Conservation (phyloP, 345 rosid genomes). For the Toxicodendron radicans region DNA sequence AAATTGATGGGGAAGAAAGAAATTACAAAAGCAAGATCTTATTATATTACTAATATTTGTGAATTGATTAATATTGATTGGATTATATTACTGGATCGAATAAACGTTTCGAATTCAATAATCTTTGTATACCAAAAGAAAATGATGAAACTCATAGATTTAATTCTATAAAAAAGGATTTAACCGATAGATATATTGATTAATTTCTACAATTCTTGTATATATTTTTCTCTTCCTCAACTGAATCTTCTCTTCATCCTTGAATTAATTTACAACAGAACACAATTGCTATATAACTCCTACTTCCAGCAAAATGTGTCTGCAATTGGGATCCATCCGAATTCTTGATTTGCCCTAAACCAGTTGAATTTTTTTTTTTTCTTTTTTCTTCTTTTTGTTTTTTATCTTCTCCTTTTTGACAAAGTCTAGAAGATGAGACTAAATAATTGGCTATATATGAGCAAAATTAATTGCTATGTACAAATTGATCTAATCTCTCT, state of each 20-base stretch:
- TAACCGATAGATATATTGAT: neutral
- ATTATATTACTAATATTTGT: no score
- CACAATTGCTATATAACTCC: neutral
- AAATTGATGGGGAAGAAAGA: no score
- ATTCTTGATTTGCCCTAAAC: neutral
- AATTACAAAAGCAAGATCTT: no score
- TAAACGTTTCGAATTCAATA: no score
- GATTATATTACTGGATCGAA: no score
- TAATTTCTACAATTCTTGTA: neutral
- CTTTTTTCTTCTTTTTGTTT: neutral
- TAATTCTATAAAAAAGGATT: neutral
- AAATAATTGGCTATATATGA: neutral
- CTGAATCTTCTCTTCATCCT: neutral
- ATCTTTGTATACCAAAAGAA: neutral
- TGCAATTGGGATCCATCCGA: neutral
- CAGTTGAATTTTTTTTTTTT: neutral
- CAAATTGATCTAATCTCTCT: neutral
- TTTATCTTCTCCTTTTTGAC: neutral
- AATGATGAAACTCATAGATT: constrained; percentile 5
- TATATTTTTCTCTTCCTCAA: neutral
- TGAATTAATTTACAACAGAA: neutral
- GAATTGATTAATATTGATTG: no score
- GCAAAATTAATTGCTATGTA: neutral
- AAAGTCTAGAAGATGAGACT: neutral
- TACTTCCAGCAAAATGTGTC: neutral